Evolutionary conservation across 768 basidiomycete genomes (phyloP).

Genomic region (Podaxis pistillaris): DNA sequence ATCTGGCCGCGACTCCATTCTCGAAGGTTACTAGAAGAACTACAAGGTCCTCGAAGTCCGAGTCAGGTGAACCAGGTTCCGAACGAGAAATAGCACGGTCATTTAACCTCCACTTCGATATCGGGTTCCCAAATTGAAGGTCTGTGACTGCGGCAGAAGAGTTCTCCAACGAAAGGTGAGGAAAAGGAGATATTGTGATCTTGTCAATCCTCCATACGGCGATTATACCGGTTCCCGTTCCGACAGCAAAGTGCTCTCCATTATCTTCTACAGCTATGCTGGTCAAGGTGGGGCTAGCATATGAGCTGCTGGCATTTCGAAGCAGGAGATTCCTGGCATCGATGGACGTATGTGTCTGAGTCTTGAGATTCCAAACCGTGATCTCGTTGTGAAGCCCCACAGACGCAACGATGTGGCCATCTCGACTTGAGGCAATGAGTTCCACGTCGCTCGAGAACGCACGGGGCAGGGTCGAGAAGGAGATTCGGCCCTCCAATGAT

Average conservation of each 20-base stretch:
- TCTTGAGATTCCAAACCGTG: slow-evolving; percentile 59
- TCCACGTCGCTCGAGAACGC: slow-evolving; percentile 82
- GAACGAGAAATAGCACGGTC: slow-evolving; percentile 24
- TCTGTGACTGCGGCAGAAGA: slow-evolving; percentile 51
- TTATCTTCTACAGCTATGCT: slow-evolving; percentile 60
- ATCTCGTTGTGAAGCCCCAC: slow-evolving; percentile 81
- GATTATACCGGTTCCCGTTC: slow-evolving; percentile 66
- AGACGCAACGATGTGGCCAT: slow-evolving; percentile 64
- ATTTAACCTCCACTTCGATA: slow-evolving; percentile 13
- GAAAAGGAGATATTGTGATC: slow-evolving; percentile 33
- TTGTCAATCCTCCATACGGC: slow-evolving; percentile 58
- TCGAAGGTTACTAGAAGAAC: slow-evolving; percentile 54
- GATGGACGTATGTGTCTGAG: slow-evolving; percentile 40
- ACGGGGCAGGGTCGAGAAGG: slow-evolving; percentile 76
- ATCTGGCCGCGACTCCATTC: slow-evolving; percentile 56
- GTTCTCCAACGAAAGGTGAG: slow-evolving; percentile 40
- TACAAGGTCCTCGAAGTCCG: slow-evolving; percentile 17
- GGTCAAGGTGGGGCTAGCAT: slow-evolving; percentile 49
- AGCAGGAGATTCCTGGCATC: slow-evolving; percentile 54
- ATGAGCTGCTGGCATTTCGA: slow-evolving; percentile 46
- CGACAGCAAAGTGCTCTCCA: slow-evolving; percentile 67
- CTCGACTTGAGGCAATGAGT: slow-evolving; percentile 66
- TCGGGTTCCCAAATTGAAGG: slow-evolving; percentile 41
- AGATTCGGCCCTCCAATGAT: slow-evolving; percentile 41
- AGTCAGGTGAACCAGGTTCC: slow-evolving; percentile 31